phyloP scores from a whole-genome alignment of 352 stramenopile genomes.

The Phytophthora pini region DNA sequence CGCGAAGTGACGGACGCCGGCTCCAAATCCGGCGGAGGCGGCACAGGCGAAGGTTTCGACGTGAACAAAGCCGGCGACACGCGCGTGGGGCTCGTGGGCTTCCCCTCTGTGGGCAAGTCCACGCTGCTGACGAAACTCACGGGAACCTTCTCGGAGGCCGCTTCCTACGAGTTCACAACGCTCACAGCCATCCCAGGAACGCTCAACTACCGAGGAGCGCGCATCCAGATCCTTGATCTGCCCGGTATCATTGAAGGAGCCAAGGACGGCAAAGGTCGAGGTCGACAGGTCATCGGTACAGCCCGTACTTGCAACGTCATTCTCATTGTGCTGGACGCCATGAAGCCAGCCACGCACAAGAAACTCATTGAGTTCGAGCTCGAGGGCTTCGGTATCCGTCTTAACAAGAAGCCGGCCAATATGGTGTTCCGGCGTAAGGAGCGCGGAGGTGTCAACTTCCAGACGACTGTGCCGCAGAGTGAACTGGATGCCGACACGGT shows the following conservation, averaged over 20 bases:
- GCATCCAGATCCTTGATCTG: constrained; percentile 91
- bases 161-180: constrained; percentile 99
- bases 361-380: constrained; percentile 99
- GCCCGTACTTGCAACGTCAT: constrained; percentile 99
- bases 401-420: constrained; percentile 98
- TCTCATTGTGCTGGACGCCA: constrained; percentile 97
- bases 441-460: constrained; percentile 97
- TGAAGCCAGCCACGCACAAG: constrained; percentile 98
- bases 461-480: constrained; percentile 92
- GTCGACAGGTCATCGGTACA: constrained; percentile 97
- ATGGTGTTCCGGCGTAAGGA: constrained; percentile 98
- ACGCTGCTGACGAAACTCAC: constrained; percentile 98
- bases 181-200: constrained; percentile 98
- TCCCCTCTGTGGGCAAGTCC: constrained; percentile 98
- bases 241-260: constrained; percentile 99
- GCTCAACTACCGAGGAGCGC: constrained; percentile 94
- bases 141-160: constrained; percentile 95
- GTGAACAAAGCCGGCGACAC: constrained; percentile 96
- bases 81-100: constrained; percentile 97
- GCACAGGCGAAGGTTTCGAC: constrained; percentile 89
- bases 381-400: constrained; percentile 97
- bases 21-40: constrained; percentile 68
- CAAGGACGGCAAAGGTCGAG: constrained; percentile 97
- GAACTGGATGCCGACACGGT: constrained; percentile 96
- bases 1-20: constrained; percentile 91